Percentiles rank a stretch among this genome's conserved stretches.
phyloP scores from a whole-genome alignment of 2,329 filamentous ascomycete species.

The Exophiala calicioides region DNA sequence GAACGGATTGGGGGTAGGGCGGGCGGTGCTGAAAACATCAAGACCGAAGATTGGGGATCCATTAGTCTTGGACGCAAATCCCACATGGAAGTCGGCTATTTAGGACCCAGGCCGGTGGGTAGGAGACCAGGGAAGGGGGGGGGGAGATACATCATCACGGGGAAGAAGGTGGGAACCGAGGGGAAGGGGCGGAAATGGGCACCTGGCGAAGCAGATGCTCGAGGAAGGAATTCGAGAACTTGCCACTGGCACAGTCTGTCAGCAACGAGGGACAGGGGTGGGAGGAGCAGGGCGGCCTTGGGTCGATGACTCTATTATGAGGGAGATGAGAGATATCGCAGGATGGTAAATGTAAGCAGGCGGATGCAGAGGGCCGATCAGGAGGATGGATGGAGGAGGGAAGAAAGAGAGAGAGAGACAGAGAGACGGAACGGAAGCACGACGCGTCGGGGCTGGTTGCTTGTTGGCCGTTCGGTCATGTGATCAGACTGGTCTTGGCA shows the following conservation, averaged over 20 bases:
- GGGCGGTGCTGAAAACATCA: slow-evolving; percentile 23
- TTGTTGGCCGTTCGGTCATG: too few relatives aligned
- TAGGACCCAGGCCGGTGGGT: slow-evolving; percentile 13
- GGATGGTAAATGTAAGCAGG: too few relatives aligned
- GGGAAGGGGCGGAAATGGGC: neutral
- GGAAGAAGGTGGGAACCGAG: neutral
- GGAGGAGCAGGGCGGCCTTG: too few relatives aligned
- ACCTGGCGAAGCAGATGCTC: too few relatives aligned
- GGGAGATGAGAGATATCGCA: slow-evolving; percentile 2
- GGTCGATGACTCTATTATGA: too few relatives aligned
- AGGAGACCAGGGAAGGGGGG: neutral
- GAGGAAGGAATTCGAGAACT: too few relatives aligned
- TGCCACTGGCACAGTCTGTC: neutral
- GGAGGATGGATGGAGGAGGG: neutral
- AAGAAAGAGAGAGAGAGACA: neutral
- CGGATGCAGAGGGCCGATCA: too few relatives aligned
- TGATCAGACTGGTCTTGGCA: too few relatives aligned
- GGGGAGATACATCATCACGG: neutral
- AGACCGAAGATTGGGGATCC: slow-evolving; percentile 13
- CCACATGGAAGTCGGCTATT: slow-evolving; percentile 13
- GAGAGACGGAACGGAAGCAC: neutral
- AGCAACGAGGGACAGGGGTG: neutral
- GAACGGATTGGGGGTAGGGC: slow-evolving; percentile 19
- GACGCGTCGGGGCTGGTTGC: too few relatives aligned
- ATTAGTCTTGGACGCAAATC: slow-evolving; percentile 11